phyloP scores from a whole-genome alignment of 331 rosid genomes.

The Rhamnella rubrinervis region DNA sequence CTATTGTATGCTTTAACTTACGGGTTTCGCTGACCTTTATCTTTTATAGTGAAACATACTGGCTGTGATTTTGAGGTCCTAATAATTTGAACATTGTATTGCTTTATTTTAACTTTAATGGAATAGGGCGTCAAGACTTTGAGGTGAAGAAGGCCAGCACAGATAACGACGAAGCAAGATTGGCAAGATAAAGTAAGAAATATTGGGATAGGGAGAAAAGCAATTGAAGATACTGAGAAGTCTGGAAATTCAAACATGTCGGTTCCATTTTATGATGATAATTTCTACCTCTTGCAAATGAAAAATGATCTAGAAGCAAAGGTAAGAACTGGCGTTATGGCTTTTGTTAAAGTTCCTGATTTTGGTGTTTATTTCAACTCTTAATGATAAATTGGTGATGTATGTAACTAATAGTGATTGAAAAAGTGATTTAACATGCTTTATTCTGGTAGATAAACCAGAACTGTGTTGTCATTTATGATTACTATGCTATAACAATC shows the following conservation, averaged over 20 bases:
- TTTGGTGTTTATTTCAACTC: not conserved
- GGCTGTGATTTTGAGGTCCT: no score
- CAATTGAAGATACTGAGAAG: conserved; percentile 64
- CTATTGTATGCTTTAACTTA: not conserved
- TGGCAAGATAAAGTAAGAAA: conserved; percentile 84
- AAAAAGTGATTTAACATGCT: no score
- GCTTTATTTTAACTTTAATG: no score
- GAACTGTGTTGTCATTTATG: no score
- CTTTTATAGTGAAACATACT: no score
- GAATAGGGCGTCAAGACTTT: no score
- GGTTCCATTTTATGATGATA: conserved; percentile 77
- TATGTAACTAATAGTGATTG: not conserved
- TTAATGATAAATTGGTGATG: not conserved
- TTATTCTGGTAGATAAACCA: no score
- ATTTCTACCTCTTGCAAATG: conserved; percentile 68
- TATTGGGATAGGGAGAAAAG: conserved; percentile 71
- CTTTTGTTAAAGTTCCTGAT: not conserved
- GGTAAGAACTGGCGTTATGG: conserved; percentile 34
- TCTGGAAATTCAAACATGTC: conserved; percentile 63
- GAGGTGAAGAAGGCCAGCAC: conserved; percentile 52
- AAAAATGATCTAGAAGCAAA: conserved; percentile 79
- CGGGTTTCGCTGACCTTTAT: not conserved
- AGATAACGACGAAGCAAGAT: conserved; percentile 73
- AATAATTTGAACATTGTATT: no score
- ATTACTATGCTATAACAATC: no score